Evolutionary conservation across 495 filamentous ascomycete species (phyloP), one percentile per base, ranked within the genome.

Genomic region (Lasiosphaeria hispida): DNA sequence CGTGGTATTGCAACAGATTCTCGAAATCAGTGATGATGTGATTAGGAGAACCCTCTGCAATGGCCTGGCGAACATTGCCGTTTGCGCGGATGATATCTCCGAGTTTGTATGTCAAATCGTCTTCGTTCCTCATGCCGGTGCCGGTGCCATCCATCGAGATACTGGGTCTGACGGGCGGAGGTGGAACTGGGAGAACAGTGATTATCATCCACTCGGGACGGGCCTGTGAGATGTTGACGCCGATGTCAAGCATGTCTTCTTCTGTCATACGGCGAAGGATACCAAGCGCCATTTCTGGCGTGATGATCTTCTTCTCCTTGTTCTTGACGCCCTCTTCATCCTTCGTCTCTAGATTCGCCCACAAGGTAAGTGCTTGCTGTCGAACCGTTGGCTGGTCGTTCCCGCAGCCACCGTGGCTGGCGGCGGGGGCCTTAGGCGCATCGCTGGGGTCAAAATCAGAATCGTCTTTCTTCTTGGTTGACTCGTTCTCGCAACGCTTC

Each of bases 41-140:
- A 50, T 87, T 84, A 0, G 94, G 92, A 4, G 93, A 90, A 40
- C 93, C 92, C 69, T 96, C 91, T 43, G 87, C 82, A 57, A 94
- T 87, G 44, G 91, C 92, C 53, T 91, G 85, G 40, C 87, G 83
- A 34, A 99, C 92, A 63, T 96, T 97, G 63, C 88, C 86, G 76
- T 97, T 99, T 53, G 95, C 94, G 61, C 94, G 92, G 58, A 99
- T 92, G 68, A 99, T 96, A 74, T 99, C 94, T 61, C 92, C 91
- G 44, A 99, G 78, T 73, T 99, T 99, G 79, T 96, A 97, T 0
- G 94, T 99, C 80, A 99, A 79, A 80, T 99, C 94, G 69, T 99
- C 94, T 71, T 99, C 94, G 67, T 93, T 92, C 45, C 94, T 87
- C 73, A 90, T 81, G 57, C 93, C 94, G 44, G 79, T 77, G 62